Percentiles rank a stretch among this genome's conserved stretches.
phyloP scores from a whole-genome alignment of 2,329 filamentous ascomycete genomes.

The Fusarium longipes region DNA sequence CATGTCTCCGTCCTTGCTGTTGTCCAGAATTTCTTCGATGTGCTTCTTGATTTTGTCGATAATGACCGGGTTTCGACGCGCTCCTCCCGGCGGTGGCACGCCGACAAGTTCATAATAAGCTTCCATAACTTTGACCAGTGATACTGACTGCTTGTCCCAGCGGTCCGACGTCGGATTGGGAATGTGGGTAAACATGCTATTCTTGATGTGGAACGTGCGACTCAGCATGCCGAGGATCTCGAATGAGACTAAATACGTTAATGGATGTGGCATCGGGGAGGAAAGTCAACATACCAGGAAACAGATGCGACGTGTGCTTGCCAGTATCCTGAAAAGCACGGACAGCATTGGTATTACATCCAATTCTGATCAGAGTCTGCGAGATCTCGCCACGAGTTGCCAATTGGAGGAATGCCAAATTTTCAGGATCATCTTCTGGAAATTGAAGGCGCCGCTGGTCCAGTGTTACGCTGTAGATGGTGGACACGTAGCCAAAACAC shows the following conservation, averaged over 20 bases:
- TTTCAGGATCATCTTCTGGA: slow-evolving; percentile 55
- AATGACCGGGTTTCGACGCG: slow-evolving; percentile 40
- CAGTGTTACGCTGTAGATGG: slow-evolving; percentile 59
- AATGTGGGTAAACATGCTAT: slow-evolving; percentile 64
- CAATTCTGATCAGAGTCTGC: slow-evolving; percentile 63
- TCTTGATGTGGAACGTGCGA: slow-evolving; percentile 60
- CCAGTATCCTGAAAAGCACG: slow-evolving; percentile 56
- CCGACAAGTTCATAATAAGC: slow-evolving; percentile 52
- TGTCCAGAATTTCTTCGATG: slow-evolving; percentile 38
- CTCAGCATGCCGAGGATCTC: slow-evolving; percentile 70
- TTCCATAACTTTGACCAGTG: slow-evolving; percentile 55
- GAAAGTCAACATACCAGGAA: slow-evolving; percentile 55
- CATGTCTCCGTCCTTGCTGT: slow-evolving; percentile 38
- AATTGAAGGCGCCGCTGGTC: slow-evolving; percentile 55
- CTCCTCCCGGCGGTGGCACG: slow-evolving; percentile 24
- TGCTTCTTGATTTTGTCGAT: slow-evolving; percentile 44
- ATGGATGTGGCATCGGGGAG: not conserved
- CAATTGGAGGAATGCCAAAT: slow-evolving; percentile 59
- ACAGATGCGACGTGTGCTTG: slow-evolving; percentile 59
- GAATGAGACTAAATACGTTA: slow-evolving; percentile 60
- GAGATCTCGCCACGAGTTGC: slow-evolving; percentile 62
- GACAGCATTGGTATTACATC: slow-evolving; percentile 64
- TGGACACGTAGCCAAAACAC: slow-evolving; percentile 66
- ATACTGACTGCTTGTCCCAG: slow-evolving; percentile 65
- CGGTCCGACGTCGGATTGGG: slow-evolving; percentile 66